Conservation (phyloP, 1,284 basidiomycete species). For the Irpex sp. region DNA sequence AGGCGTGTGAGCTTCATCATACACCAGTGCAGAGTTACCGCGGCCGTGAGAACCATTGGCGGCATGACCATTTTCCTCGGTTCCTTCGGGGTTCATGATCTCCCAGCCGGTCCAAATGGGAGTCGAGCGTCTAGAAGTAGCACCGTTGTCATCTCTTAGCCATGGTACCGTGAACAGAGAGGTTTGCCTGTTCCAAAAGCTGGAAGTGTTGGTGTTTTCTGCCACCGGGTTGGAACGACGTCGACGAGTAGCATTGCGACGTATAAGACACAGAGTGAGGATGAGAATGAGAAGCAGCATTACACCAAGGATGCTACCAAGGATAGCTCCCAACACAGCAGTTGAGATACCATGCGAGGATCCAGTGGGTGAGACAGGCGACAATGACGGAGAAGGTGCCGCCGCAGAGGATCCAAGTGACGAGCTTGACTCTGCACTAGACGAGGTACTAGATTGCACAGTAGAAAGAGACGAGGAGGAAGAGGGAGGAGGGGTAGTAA, state of each 20-base stretch:
- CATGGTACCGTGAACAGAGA: constrained; percentile 18
- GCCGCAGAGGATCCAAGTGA: constrained; percentile 40
- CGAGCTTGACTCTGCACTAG: constrained; percentile 17
- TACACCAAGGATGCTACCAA: constrained; percentile 36
- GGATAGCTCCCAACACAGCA: constrained; percentile 25
- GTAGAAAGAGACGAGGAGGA: constrained; percentile 19
- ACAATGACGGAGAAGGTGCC: constrained; percentile 31
- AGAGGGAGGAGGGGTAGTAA: constrained; percentile 16
- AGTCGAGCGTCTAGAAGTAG: constrained; percentile 23
- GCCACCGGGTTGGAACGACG: constrained; percentile 11
- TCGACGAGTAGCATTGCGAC: constrained; percentile 36
- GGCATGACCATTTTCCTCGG: constrained; percentile 20
- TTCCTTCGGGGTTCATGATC: constrained; percentile 34
- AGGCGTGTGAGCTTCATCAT: constrained; percentile 23
- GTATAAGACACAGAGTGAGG: constrained; percentile 47
- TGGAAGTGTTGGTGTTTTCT: constrained; percentile 17
- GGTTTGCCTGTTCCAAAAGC: constrained; percentile 29
- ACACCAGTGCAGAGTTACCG: constrained; percentile 20
- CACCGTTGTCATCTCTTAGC: constrained; percentile 7
- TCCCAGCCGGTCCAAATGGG: constrained; percentile 56
- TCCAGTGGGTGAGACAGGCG: constrained; percentile 17
- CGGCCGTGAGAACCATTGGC: constrained; percentile 2
- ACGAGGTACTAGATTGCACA: constrained; percentile 14
- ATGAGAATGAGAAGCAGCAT: constrained; percentile 46
- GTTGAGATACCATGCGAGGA: constrained; percentile 26